These are phyloP conservation scores for Aspergillus sp. DNA, from an alignment of 2,329 filamentous ascomycete species.

Conservation along the genomic window DNA sequence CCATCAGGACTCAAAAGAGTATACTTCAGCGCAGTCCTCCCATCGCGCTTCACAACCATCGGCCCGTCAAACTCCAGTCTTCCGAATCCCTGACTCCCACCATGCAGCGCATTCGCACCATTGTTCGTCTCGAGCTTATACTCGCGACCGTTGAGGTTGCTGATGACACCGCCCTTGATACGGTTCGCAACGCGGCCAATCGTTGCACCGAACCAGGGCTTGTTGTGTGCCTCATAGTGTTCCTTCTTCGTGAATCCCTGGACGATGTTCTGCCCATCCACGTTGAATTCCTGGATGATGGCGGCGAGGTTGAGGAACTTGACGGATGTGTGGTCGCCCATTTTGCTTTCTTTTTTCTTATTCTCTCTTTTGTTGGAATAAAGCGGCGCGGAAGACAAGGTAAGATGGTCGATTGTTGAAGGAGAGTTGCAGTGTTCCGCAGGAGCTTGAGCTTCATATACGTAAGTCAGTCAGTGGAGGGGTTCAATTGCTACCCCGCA, in stretches of 20 bases:
- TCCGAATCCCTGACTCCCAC: constrained; percentile 70
- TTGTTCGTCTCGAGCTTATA: constrained; percentile 78
- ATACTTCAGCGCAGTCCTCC: constrained; percentile 70
- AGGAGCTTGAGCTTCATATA: background rate
- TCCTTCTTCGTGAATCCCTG: constrained; percentile 78
- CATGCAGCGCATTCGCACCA: constrained; percentile 75
- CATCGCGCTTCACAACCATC: constrained; percentile 58
- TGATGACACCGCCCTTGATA: constrained; percentile 71
- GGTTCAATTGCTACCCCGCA: constrained; percentile 12
- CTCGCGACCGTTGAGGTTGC: constrained; percentile 70
- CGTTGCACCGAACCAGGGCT: constrained; percentile 86
- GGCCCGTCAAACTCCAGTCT: constrained; percentile 55
- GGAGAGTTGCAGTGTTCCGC: background rate
- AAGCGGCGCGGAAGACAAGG: background rate
- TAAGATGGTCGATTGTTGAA: background rate
- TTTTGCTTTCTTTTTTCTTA: background rate
- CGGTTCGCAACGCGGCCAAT: constrained; percentile 87
- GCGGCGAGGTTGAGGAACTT: constrained; percentile 52
- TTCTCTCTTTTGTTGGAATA: background rate
- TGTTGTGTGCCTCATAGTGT: constrained; percentile 75
- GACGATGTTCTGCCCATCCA: constrained; percentile 83
- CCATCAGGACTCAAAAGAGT: constrained; percentile 72
- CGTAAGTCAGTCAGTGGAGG: background rate
- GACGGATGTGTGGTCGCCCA: constrained; percentile 18
- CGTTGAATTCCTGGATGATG: constrained; percentile 69